Base-by-base conservation (phyloP, 169 alveolate species). In the Theileria luwenshuni region DNA sequence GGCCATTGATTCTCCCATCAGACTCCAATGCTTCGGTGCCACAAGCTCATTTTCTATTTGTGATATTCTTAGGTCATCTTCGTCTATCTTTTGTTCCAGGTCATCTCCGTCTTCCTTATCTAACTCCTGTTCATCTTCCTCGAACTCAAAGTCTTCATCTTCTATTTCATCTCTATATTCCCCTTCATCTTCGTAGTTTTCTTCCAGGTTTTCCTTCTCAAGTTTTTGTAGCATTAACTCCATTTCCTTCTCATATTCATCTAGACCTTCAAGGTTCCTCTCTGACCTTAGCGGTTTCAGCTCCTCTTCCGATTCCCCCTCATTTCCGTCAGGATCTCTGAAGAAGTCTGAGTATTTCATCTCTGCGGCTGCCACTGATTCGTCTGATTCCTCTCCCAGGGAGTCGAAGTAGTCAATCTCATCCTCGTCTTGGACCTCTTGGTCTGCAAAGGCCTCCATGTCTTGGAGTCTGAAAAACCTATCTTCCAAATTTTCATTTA, bases 1-100 rank as follows among this genome's bases (percentile, higher is more conserved):
- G 0, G 88, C 93, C 17, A 38, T 43, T 27, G 90, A 89, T 60
- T 93, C 97, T 21, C 97, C 97, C 70, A 63, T 77, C 63, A 93
- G 43, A 17, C 93, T 83, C 97, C 97, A 93, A 25, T 86, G 91
- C 70, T 93, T 93, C 64, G 77, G 76, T 25, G 76, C 79, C 2
- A 90, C 71, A 70, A 89, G 69, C 25, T 91, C 91, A 52, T 83
- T 72, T 62, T 93, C 97, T 10, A 89, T 49, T 32, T 64, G 54
- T 41, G 81, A 71, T 75, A 68, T 89, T 33, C 83, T 74, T 56
- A 54, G 15, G 23, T 33, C 25, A 23, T 13, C 63, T n/a, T 81
- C 74, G 48, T 51, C 42, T 0, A 23, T 77, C 13, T 73, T 85
- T 13, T 54, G 17, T 1, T 15, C 27, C 25, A 10, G 10, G 51